A percentile compares a stretch with the other conserved stretches of the same genome.
Conservation (phyloP, 2,329 filamentous ascomycete genomes). For the Dryadomyces quercus-mongolicae region DNA sequence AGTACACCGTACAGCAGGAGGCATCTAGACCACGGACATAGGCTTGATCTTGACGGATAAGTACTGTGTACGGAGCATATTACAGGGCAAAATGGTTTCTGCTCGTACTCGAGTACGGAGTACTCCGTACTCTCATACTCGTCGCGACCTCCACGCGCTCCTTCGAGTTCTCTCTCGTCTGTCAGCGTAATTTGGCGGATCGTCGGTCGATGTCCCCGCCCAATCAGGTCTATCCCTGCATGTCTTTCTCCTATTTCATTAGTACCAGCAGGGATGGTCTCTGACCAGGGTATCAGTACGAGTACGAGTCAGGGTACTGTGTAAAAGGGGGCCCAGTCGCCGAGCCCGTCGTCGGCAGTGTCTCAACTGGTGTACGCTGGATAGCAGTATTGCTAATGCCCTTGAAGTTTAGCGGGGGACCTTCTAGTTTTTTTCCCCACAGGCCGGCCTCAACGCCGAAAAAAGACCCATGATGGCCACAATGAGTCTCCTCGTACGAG, state of each 20-base stretch:
- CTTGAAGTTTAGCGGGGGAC: background rate
- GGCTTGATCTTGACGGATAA: no score
- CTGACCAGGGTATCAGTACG: background rate
- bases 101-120: background rate
- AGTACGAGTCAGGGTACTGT: background rate
- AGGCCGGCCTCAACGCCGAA: background rate
- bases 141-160: background rate
- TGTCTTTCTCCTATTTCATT: constrained; percentile 3
- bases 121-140: background rate
- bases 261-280: constrained; percentile 3
- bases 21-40: no score
- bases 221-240: background rate
- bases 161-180: background rate
- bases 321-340: background rate
- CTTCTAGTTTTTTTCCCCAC: background rate
- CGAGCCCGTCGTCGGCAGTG: background rate
- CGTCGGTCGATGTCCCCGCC: background rate
- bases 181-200: constrained; percentile 9
- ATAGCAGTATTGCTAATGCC: background rate
- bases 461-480: no score
- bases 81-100: background rate
- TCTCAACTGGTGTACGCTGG: background rate
- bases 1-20: no score
- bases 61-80: no score
- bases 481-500: no score